phyloP scores from a whole-genome alignment of 2,329 filamentous ascomycete species.

The Incumbomyces lentus region DNA sequence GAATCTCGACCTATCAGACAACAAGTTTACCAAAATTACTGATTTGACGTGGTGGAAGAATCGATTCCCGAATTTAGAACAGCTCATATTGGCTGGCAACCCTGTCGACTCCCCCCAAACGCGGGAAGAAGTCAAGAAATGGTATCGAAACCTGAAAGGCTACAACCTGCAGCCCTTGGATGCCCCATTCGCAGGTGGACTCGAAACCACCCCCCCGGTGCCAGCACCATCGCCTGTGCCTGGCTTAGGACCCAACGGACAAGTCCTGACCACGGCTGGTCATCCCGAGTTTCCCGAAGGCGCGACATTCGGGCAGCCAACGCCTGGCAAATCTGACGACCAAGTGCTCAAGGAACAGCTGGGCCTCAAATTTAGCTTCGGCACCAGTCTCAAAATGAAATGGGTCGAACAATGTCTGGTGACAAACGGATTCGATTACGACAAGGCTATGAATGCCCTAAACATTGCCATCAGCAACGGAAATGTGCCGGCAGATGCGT shows the following conservation, averaged over 20 bases:
- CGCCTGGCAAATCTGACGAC: slow-evolving; percentile 36
- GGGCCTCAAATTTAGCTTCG: slow-evolving; percentile 57
- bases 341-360: slow-evolving; percentile 59
- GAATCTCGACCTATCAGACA: slow-evolving; percentile 80
- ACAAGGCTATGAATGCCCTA: slow-evolving; percentile 64
- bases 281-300: slow-evolving; percentile 19
- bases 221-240: slow-evolving; percentile 65
- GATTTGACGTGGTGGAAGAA: slow-evolving; percentile 65
- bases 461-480: slow-evolving; percentile 53
- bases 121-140: slow-evolving; percentile 59
- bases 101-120: slow-evolving; percentile 59
- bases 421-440: slow-evolving; percentile 70
- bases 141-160: slow-evolving; percentile 71
- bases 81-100: slow-evolving; percentile 68
- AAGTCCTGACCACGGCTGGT: slow-evolving; percentile 46
- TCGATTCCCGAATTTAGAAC: slow-evolving; percentile 68
- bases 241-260: slow-evolving; percentile 55
- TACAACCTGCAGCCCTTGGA: slow-evolving; percentile 67
- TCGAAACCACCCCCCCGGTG: slow-evolving; percentile 46
- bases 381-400: slow-evolving; percentile 68
- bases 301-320: slow-evolving; percentile 31
- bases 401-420: slow-evolving; percentile 74
- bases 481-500: slow-evolving; percentile 17
- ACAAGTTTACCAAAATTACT: slow-evolving; percentile 60
- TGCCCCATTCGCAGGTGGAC: slow-evolving; percentile 58